Conservation (phyloP, 148 eudicot species). For the Nyssa sinensis region DNA sequence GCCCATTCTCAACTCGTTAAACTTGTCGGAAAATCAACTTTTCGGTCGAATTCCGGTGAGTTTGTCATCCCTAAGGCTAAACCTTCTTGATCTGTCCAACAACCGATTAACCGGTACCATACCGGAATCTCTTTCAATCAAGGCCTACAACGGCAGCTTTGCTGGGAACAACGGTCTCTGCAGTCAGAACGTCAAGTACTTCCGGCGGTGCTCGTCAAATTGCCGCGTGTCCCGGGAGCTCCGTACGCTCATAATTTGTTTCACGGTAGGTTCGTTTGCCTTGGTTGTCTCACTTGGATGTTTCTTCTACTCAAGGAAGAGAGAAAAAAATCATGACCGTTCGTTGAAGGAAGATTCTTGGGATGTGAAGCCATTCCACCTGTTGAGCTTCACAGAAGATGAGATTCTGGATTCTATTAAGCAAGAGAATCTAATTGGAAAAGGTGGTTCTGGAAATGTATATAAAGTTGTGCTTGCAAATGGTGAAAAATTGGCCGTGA, state of each 20-base stretch:
- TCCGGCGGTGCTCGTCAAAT: conserved; percentile 46
- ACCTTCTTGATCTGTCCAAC: conserved; percentile 70
- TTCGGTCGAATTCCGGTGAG: conserved; percentile 68
- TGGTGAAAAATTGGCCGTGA: conserved; percentile 72
- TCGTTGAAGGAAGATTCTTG: conserved; percentile 77
- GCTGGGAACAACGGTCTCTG: conserved; percentile 74
- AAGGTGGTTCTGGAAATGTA: conserved; percentile 92
- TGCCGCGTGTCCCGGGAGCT: conserved; percentile 22
- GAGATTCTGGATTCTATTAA: conserved; percentile 74
- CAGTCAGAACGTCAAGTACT: conserved; percentile 46
- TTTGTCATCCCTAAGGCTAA: conserved; percentile 57
- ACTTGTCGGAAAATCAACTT: conserved; percentile 62
- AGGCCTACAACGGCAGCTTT: conserved; percentile 64
- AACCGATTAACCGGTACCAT: conserved; percentile 63
- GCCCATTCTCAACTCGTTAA: conserved; percentile 56
- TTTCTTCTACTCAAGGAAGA: conserved; percentile 41
- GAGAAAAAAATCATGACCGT: conserved; percentile 23
- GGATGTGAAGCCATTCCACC: conserved; percentile 85
- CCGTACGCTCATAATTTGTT: conserved; percentile 38
- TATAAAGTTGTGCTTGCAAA: conserved; percentile 59
- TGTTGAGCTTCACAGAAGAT: conserved; percentile 69
- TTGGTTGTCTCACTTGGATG: conserved; percentile 32
- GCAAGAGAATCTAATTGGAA: conserved; percentile 78
- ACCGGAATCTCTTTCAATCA: conserved; percentile 51
- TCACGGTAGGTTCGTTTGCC: conserved; percentile 34